Percentiles rank a stretch among this genome's conserved stretches.
These are phyloP conservation scores for Suillus subluteus DNA, from an alignment of 768 basidiomycete species.

Conservation along the genomic window DNA sequence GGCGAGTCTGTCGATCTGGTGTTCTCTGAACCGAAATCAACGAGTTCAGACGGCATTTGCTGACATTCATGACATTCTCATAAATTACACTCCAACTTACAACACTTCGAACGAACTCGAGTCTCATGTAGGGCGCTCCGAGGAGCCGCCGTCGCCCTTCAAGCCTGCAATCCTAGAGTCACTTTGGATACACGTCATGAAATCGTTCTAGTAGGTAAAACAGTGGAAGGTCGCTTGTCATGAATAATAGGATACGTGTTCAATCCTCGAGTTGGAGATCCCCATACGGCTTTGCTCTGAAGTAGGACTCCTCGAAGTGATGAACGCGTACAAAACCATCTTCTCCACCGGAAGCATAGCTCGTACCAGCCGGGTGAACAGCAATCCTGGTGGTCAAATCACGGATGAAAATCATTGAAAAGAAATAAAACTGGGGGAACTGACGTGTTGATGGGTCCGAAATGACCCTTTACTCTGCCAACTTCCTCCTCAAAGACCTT, in stretches of 20 bases:
- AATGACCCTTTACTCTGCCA: constrained; percentile 96
- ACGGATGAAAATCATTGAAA: constrained; percentile 6
- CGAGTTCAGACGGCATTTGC: neutral
- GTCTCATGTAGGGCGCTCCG: neutral
- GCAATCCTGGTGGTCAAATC: constrained; percentile 66
- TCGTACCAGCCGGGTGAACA: constrained; percentile 85
- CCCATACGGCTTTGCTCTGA: constrained; percentile 89
- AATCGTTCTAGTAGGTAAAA: neutral
- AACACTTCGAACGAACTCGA: neutral
- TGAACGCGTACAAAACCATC: constrained; percentile 94
- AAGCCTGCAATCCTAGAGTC: neutral
- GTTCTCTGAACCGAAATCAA: neutral
- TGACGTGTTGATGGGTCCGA: constrained; percentile 94
- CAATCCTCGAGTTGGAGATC: constrained; percentile 78
- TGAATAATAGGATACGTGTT: constrained; percentile 16
- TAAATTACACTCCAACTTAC: neutral
- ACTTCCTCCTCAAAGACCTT: constrained; percentile 96
- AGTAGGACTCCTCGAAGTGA: constrained; percentile 95
- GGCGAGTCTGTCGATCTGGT: neutral
- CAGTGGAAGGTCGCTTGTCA: neutral
- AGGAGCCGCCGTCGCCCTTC: neutral
- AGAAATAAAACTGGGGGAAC: constrained; percentile 35
- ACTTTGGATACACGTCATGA: neutral
- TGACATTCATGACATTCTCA: neutral
- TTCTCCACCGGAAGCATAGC: constrained; percentile 94